These are phyloP conservation scores for Penicillium sp. DNA, from an alignment of 2,329 filamentous ascomycete genomes.

Conservation along the genomic window DNA sequence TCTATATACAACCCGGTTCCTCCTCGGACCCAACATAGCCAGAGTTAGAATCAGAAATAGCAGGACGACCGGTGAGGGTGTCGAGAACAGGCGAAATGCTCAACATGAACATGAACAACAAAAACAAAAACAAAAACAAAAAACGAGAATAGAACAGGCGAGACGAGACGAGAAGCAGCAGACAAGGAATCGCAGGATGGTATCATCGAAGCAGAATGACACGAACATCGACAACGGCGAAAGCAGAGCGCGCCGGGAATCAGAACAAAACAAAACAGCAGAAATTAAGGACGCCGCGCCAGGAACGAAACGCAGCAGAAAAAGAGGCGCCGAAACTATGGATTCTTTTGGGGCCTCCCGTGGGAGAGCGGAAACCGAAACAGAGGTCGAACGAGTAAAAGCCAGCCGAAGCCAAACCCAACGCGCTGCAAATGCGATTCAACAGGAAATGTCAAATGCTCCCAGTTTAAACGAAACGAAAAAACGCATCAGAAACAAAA, in stretches of 20 bases:
- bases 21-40: conserved; percentile 15
- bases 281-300: conserved; percentile 30
- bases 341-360: conserved; percentile 21
- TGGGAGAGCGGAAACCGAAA: conserved; percentile 22
- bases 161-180: neutral
- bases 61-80: neutral
- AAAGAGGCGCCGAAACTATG: conserved; percentile 27
- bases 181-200: conserved; percentile 36
- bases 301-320: conserved; percentile 24
- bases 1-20: conserved; percentile 29
- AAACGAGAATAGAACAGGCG: neutral
- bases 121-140: conserved; percentile 6
- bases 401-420: conserved; percentile 36
- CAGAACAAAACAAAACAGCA: conserved; percentile 2
- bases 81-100: neutral
- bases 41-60: neutral
- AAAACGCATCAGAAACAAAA: conserved; percentile 6
- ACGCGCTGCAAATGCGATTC: conserved; percentile 42
- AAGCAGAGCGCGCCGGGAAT: conserved; percentile 32
- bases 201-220: conserved; percentile 42
- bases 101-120: too few relatives aligned
- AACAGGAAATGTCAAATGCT: conserved; percentile 28
- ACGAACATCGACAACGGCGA: conserved; percentile 28
- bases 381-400: conserved; percentile 29
- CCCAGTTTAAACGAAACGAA: conserved; percentile 16